phyloP scores from a whole-genome alignment of 331 rosid genomes.

The Quercus tomentella region DNA sequence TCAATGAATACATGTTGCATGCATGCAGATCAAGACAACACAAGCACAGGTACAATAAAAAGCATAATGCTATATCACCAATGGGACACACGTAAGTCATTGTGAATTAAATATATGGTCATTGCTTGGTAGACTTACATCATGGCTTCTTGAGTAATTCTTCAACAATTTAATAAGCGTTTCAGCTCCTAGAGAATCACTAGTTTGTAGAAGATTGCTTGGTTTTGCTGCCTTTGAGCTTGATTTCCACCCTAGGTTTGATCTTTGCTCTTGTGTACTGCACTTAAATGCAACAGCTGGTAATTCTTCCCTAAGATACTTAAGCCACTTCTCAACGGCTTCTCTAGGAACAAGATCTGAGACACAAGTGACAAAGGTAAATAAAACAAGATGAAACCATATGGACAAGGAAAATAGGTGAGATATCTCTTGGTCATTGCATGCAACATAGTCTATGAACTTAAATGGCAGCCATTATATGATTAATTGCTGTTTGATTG shows the following conservation, averaged over 20 bases:
- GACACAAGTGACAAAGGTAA: constrained; percentile 14
- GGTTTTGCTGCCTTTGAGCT: constrained; percentile 60
- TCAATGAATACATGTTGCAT: too few relatives aligned
- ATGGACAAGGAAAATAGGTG: neutral
- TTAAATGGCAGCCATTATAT: neutral
- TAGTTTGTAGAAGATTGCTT: constrained; percentile 61
- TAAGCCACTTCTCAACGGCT: constrained; percentile 93
- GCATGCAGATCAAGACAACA: too few relatives aligned
- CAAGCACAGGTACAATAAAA: neutral
- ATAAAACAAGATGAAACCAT: neutral
- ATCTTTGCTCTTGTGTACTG: constrained; percentile 89
- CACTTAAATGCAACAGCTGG: constrained; percentile 98
- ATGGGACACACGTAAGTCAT: neutral
- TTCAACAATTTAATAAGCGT: constrained; percentile 87
- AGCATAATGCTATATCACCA: neutral
- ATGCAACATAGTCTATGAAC: neutral
- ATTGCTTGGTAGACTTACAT: constrained; percentile 34
- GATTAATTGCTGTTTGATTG: neutral
- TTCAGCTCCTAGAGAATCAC: constrained; percentile 97
- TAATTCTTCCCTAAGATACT: constrained; percentile 85
- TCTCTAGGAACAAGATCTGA: constrained; percentile 95
- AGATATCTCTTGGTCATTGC: neutral
- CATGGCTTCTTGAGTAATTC: constrained; percentile 94
- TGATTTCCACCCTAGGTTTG: constrained; percentile 90
- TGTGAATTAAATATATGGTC: neutral